Evolutionary conservation across 768 basidiomycete species (phyloP), one percentile per base, ranked within the genome.

Genomic region (Hemileccinum impolitum): DNA sequence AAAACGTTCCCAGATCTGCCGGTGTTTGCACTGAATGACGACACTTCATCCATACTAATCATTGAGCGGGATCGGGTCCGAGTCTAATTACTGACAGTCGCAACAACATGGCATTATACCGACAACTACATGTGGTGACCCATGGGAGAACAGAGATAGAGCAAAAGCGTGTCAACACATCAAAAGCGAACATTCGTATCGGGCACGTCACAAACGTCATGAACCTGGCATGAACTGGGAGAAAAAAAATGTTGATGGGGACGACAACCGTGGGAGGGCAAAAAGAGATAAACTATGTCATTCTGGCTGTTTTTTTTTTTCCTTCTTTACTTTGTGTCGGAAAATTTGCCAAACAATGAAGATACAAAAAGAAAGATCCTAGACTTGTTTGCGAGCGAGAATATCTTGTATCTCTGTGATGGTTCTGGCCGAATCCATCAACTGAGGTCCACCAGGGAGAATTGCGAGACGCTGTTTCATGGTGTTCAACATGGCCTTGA

Each of bases 391-490:
- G 59, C 78, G 74, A 51, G 45, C 64, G 55, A 92, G 76, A 56
- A 75, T 79, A 17, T 90, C 87, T 67, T 88, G 86, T 47, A 90
- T 80, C 31, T 92, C 89, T 37, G 80, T 71, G 53, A 92, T 81
- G 44, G 76, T 77, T 58, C 87, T 79, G 23, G 81, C 79, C 30
- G 82, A 81, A 44, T 91, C 90, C 50, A 82, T 70, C 45, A 81
- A 75, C 26, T 79, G 78, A 35, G 85, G 74, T 46, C 81, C 81
- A 56, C 84, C 85, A 51, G 89, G 89, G 57, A 90, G 78, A 57
- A 90, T 85, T 12, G 80, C 76, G 30, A 90, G 75, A 39, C 89
- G 83, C 63, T 90, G 87, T 67, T 88, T 89, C 50, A 86, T 89
- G 43, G 82, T 82, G 59, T 85, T 83, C 49, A 92, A 72, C 64